A percentile compares a stretch with the other conserved stretches of the same genome.
phyloP scores from a whole-genome alignment of 1,284 basidiomycete species.

The Baeospora myosura region DNA sequence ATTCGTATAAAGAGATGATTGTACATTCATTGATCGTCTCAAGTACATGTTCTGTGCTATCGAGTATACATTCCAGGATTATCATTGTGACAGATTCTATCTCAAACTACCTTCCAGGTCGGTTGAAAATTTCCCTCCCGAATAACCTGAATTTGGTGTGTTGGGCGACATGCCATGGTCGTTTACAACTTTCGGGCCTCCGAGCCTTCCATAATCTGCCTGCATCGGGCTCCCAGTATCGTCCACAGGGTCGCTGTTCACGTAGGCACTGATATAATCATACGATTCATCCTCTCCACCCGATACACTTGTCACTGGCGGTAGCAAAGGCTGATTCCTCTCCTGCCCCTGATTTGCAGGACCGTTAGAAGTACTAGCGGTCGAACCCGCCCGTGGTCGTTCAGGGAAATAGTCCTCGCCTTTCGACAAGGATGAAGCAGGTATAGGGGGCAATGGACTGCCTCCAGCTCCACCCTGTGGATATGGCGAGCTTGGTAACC shows the following conservation, averaged over 20 bases:
- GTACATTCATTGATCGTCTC: too few species aligned
- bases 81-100: constrained; percentile 2
- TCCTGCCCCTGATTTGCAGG: constrained; percentile 15
- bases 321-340: constrained; percentile 5
- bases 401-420: background rate
- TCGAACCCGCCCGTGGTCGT: constrained; percentile 1
- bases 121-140: constrained; percentile 33
- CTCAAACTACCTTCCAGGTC: constrained; percentile 25
- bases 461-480: constrained; percentile 14
- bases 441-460: constrained; percentile 9
- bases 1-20: too few species aligned
- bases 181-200: constrained; percentile 16
- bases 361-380: constrained; percentile 7
- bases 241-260: constrained; percentile 20
- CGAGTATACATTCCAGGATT: too few species aligned
- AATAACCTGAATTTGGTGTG: too few species aligned
- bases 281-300: constrained; percentile 39
- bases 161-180: constrained; percentile 12
- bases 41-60: too few species aligned
- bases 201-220: constrained; percentile 18
- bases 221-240: constrained; percentile 11
- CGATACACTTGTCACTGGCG: constrained; percentile 13
- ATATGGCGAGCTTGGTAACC: constrained; percentile 35
- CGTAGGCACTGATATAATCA: constrained; percentile 53
- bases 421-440: background rate